Base-by-base conservation (phyloP, 2,329 filamentous ascomycete genomes). In the Hypoxylon sp. region DNA sequence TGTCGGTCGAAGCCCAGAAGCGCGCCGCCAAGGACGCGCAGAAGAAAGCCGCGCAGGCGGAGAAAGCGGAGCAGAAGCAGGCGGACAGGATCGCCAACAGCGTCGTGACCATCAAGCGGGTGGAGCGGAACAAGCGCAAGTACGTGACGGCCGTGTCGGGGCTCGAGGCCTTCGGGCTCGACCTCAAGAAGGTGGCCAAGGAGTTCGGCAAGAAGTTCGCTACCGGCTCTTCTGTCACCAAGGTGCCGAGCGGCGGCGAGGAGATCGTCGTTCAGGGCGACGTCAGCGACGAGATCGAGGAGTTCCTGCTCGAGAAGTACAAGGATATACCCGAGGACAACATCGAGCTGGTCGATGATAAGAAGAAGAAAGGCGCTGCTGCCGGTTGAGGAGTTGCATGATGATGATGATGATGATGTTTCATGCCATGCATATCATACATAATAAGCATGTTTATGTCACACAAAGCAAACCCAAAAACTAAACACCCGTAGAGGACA, bases 171-270 rank as follows among this genome's bases (percentile, higher is more conserved):
- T 96, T 97, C 67, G 91, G 91, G 0, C 73, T 97, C 30, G 93
- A 97, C 48, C 81, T 97, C 67, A 99, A 99, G 75, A 97, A 97
- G 77, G 81, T 96, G 5, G 87, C 92, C 51, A 97, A 97, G 78
- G 94, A 97, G 67, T 87, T 97, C 63, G 94, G 94, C 57, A 99
- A 97, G 83, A 97, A 97, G 75, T 97, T 99, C 69, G 94, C 94
- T 20, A 97, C 94, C 7, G 94, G 94, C 0, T 88, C 87, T 11
- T 92, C 88, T 32, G 94, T 99, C 32, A 97, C 93, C 6, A 96
- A 97, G 76, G 83, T 89, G 1, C 82, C 91, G 0, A 86, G 85
- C 46, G 91, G 90, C 15, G 89, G 89, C 12, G 94, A 99, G 74
- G 94, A 97, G 75, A 97, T 99, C 69, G 95, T 96, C 3, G 91